phyloP scores from a whole-genome alignment of 495 filamentous ascomycete species.

The Podospora bellae-mahoneyi region DNA sequence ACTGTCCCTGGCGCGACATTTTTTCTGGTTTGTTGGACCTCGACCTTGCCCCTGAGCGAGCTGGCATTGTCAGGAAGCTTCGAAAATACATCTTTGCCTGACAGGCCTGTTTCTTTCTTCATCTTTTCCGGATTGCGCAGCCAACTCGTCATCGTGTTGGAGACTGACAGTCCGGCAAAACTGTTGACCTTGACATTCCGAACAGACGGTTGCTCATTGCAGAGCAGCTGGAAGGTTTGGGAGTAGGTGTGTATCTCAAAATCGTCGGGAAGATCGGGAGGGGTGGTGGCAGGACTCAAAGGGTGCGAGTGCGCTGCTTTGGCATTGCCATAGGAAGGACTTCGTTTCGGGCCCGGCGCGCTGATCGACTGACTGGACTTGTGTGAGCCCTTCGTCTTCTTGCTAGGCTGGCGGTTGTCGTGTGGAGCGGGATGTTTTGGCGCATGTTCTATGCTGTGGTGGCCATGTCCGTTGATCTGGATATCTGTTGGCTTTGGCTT shows the following conservation, averaged over 20 bases:
- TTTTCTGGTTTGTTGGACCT: slow-evolving; percentile 45
- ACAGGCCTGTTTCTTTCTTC: slow-evolving; percentile 42
- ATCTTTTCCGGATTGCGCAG: slow-evolving; percentile 58
- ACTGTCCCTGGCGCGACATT: slow-evolving; percentile 39
- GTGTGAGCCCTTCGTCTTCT: slow-evolving; percentile 75
- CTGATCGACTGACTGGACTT: slow-evolving; percentile 66
- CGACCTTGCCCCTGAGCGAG: slow-evolving; percentile 31
- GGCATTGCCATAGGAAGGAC: slow-evolving; percentile 46
- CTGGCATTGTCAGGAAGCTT: slow-evolving; percentile 38
- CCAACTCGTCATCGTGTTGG: slow-evolving; percentile 68
- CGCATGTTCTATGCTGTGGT: slow-evolving; percentile 29
- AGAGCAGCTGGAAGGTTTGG: slow-evolving; percentile 65
- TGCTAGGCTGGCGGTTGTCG: slow-evolving; percentile 46
- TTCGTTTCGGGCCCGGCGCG: slow-evolving; percentile 55
- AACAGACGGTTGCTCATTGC: slow-evolving; percentile 57
- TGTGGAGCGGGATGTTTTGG: slow-evolving; percentile 35
- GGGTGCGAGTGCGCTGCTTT: slow-evolving; percentile 45
- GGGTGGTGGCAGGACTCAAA: slow-evolving; percentile 53
- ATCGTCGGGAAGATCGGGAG: slow-evolving; percentile 53
- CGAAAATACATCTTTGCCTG: slow-evolving; percentile 51
- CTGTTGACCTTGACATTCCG: slow-evolving; percentile 59
- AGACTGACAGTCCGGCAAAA: slow-evolving; percentile 64
- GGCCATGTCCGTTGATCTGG: slow-evolving; percentile 48
- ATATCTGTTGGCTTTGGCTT: slow-evolving; percentile 56
- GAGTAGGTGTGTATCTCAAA: slow-evolving; percentile 64